These are phyloP conservation scores for Inonotus hispidus DNA, from an alignment of 1,284 basidiomycete species.

Conservation along the genomic window DNA sequence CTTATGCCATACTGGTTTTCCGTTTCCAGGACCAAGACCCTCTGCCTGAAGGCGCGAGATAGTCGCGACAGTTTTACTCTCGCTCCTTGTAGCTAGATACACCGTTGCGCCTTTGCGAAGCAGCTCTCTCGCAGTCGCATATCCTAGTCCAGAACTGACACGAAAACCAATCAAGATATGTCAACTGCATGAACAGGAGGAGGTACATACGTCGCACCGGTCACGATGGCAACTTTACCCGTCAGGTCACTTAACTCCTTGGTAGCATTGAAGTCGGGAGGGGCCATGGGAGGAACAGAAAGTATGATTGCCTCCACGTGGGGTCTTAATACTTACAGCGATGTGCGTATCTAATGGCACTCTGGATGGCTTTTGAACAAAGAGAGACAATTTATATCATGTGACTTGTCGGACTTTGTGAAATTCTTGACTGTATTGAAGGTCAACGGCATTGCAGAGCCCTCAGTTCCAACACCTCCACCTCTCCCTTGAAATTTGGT, in stretches of 20 bases:
- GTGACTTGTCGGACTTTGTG: too few relatives aligned
- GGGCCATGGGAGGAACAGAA: neutral
- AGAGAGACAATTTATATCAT: too few relatives aligned
- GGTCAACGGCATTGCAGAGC: too few relatives aligned
- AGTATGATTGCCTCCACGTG: neutral
- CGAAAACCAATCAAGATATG: neutral
- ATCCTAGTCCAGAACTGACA: constrained; percentile 22
- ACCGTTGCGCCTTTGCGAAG: constrained; percentile 22
- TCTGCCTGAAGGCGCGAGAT: constrained; percentile 13
- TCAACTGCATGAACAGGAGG: neutral
- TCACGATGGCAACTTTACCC: constrained; percentile 28
- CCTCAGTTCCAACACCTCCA: too few relatives aligned
- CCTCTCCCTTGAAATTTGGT: too few relatives aligned
- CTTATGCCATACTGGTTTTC: constrained; percentile 7
- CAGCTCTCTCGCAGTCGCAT: constrained; percentile 19
- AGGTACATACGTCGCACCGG: constrained; percentile 23
- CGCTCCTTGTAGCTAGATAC: constrained; percentile 20
- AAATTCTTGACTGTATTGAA: too few relatives aligned
- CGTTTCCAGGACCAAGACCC: constrained; percentile 9
- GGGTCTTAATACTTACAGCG: neutral
- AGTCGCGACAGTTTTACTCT: constrained; percentile 17
- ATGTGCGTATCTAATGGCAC: neutral
- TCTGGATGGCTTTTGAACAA: too few relatives aligned
- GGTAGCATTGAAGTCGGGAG: constrained; percentile 11
- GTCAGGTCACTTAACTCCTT: constrained; percentile 27